Evolutionary conservation across 2,329 filamentous ascomycete species (phyloP), one percentile per base, ranked within the genome.

Genomic region (Clarireedia monteithiana): DNA sequence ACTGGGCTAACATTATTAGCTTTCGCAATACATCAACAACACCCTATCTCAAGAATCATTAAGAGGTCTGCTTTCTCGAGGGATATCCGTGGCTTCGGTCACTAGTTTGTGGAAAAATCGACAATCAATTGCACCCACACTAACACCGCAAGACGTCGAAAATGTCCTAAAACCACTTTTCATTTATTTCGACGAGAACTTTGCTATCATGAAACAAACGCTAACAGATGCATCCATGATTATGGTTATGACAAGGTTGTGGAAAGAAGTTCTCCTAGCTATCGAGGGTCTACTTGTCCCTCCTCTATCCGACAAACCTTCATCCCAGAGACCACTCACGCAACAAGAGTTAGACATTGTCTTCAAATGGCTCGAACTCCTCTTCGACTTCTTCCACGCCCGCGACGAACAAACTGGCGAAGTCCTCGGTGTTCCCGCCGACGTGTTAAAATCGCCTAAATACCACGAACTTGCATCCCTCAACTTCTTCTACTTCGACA

Each of bases 401-500:
- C 83, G 86, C 60, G 91, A 96, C 65, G 91, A 96, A 66, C 82
- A 88, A 67, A 86, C 74, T 66, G 84, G 91, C 55, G 88, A 92
- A 70, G 88, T 88, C 24, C 82, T 94, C 58, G 94, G 94, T 62
- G 90, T 99, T 2, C 88, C 91, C 0, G 82, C 89, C 46, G 91
- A 96, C 70, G 85, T 96, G 34, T 81, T 99, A 68, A 96, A 95
- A 73, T 95, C 90, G 63, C 89, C 92, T 68, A 99, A 99, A 79
- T 99, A 96, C 77, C 91, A 96, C 75, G 94, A 99, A 71, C 83
- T 99, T 53, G 89, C 94, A 62, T 92, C 90, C 60, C 81, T 99
- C 60, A 95, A 96, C 75, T 99, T 97, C 79, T 99, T 97, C 78
- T 99, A 99, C 76, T 95, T 94, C 68, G 91, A 97, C 67, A 82